These are phyloP conservation scores for Aureobasidium sp. DNA, from an alignment of 2,329 filamentous ascomycete species.

Conservation along the genomic window DNA sequence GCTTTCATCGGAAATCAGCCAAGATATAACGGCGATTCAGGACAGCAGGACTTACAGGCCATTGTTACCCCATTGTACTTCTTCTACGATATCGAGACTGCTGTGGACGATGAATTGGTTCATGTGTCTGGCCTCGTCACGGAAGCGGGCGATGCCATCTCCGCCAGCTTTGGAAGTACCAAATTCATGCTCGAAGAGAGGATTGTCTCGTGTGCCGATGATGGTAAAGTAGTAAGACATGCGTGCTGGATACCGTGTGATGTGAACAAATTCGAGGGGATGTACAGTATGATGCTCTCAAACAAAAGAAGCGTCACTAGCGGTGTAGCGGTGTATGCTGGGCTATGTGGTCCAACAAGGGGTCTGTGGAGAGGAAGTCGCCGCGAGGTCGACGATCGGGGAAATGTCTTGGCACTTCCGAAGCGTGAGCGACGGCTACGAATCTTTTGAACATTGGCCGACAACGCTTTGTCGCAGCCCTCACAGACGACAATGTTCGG, in stretches of 20 bases:
- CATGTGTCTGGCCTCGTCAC: constrained; percentile 80
- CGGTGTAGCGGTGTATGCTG: too few species aligned
- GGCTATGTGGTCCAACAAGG: too few species aligned
- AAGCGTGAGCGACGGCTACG: constrained; percentile 13
- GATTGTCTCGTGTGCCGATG: constrained; percentile 89
- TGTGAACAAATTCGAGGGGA: too few species aligned
- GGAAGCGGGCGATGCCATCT: constrained; percentile 84
- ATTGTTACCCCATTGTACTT: constrained; percentile 85
- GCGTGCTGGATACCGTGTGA: neutral
- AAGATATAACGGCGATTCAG: neutral
- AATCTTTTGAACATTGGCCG: constrained; percentile 7
- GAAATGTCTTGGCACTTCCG: constrained; percentile 22
- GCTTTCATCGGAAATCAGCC: constrained; percentile 43
- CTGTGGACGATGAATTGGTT: constrained; percentile 98
- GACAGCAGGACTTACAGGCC: constrained; percentile 57
- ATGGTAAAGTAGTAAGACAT: constrained; percentile 99
- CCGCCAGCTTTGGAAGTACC: constrained; percentile 93
- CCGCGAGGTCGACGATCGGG: neutral
- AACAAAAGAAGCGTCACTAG: too few species aligned
- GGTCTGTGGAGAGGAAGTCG: neutral
- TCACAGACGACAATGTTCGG: constrained; percentile 63
- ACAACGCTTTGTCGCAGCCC: neutral
- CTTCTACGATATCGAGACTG: constrained; percentile 88
- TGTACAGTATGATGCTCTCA: too few species aligned
- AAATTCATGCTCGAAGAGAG: constrained; percentile 94